Base-by-base conservation (phyloP, 495 filamentous ascomycete genomes). In the Hypoxylon crocopeplum region DNA sequence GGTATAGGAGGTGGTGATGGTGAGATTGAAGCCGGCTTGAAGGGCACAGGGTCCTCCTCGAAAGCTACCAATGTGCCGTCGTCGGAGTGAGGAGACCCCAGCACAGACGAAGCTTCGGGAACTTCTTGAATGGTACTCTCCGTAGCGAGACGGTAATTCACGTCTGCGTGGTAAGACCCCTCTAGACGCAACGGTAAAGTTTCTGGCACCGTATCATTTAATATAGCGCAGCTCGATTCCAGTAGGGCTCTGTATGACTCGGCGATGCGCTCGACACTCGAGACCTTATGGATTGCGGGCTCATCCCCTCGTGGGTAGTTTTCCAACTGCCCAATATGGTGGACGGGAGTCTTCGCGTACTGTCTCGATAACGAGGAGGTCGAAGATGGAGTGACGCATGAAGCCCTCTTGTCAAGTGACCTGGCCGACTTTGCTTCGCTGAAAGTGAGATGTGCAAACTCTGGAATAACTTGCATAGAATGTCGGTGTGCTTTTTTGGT, bases 271-370 rank as follows among this genome's bases (percentile, higher is more conserved):
- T 79, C 77, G 24, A 75, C 67, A 59, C 71, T 75, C 1, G 71
- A 69, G 3, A 66, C 65, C 38, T 66, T 68, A 29, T 59, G 60
- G 40, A 58, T 36, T 7, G 46, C 59, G 5, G 54, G 56, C 1
- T 64, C 57, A 20, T 75, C 68, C 37, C 46, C 53, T n/a, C 59
- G 27, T 16, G 68, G 47, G 17, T 54, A 55, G 17, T 41, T 60
- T 42, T 78, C 76, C 3, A 77, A 64, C 52, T 77, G 73, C 19
- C 72, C 71, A 49, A 78, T 73, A 19, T 70, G 69, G 22, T 69
- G 70, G 11, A 77, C 72, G 24, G 77, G 73, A 4, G 73, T 80
- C 51, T 77, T 79, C n/a, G 77, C 75, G 24, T 73, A 72, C 15
- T 56, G 62, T 51, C 74, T 70, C 33, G 68, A 65, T 30, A 66